Conservation (phyloP, 768 basidiomycete genomes). For the Brasilioporus rufonigricans region DNA sequence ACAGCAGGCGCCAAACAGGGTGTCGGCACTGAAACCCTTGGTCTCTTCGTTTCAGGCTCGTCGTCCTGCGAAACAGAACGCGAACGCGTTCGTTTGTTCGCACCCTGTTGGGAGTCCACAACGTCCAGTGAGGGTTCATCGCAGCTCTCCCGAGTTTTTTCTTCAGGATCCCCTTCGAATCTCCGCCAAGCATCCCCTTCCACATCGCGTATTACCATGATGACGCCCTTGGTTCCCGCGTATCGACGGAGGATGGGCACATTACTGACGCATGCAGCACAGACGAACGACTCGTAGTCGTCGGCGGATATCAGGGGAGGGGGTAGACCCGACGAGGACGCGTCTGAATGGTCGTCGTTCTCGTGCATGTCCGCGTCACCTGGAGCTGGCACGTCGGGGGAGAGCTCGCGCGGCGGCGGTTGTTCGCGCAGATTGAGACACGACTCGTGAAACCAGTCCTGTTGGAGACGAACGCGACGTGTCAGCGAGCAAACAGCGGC, state of each 20-base stretch:
- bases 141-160: not conserved
- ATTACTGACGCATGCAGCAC: slow-evolving; percentile 61
- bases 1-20: slow-evolving; percentile 57
- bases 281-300: slow-evolving; percentile 77
- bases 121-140: slow-evolving; percentile 24
- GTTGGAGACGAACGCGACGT: not conserved
- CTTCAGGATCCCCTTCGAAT: slow-evolving; percentile 34
- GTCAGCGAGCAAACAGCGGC: slow-evolving; percentile 1
- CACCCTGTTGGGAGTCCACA: slow-evolving; percentile 19
- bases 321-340: slow-evolving; percentile 63
- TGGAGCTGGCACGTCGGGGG: slow-evolving; percentile 21
- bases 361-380: slow-evolving; percentile 25
- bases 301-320: slow-evolving; percentile 62
- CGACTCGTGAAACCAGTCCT: slow-evolving; percentile 94
- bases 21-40: slow-evolving; percentile 36
- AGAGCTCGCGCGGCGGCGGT: slow-evolving; percentile 47
- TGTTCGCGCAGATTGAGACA: slow-evolving; percentile 77
- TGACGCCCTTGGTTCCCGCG: slow-evolving; percentile 66
- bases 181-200: slow-evolving; percentile 50
- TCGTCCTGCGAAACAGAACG: slow-evolving; percentile 25
- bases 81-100: slow-evolving; percentile 46
- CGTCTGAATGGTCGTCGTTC: slow-evolving; percentile 58
- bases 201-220: slow-evolving; percentile 61
- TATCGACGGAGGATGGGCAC: slow-evolving; percentile 53
- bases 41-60: slow-evolving; percentile 41